Evolutionary conservation across 2,329 filamentous ascomycete genomes (phyloP), one percentile per base, ranked within the genome.

Genomic region (Epichloe festucae): DNA sequence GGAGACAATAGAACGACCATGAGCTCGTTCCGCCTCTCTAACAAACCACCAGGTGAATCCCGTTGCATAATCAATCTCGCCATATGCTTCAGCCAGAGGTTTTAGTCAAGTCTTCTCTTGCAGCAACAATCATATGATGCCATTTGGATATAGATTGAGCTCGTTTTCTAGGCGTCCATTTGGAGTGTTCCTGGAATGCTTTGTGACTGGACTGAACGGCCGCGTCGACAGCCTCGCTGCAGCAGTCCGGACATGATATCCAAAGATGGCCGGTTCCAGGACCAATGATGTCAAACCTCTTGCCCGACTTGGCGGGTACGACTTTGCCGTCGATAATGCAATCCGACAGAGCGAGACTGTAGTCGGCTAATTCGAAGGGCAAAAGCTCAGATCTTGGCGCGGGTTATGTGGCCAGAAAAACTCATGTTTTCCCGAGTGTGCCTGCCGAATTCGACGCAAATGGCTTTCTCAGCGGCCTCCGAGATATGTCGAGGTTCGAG

Each of bases 1-100:
- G 0, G 82, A 75, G 0, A 74, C 71, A 45, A 79, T 76, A 4
- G 84, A 74, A 0, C 75, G 75, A 15, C 85, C 85, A 71, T 60
- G 82, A 27, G 73, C 59, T 48, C 64, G 63, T 53, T 74, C 72
- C 4, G 74, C 73, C 56, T 76, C 74, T 11, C 23, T 6, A 0
- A 74, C 67, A 55, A 81, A 81, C 77, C 77, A 82, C 66, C 74
- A 74, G 2, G 72, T 69, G 58, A 81, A 79, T 0, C 70, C 67
- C 0, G 70, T 60, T 2, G 74, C 75, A 54, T 81, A 80, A 59
- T 79, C 76, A 41, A 82, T 63, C 57, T 82, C 78, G 5, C 69
- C 76, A 5, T 69, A 63, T 0, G 78, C 71, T 58, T 82, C 78
- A 12, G 68, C 61, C 0, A 79, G 64, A 2, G 78, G 76, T 60